A percentile compares a stretch with the other conserved stretches of the same genome.
These are phyloP conservation scores for Solanum hybrid DNA, from an alignment of 305 asterid genomes.

Conservation along the genomic window DNA sequence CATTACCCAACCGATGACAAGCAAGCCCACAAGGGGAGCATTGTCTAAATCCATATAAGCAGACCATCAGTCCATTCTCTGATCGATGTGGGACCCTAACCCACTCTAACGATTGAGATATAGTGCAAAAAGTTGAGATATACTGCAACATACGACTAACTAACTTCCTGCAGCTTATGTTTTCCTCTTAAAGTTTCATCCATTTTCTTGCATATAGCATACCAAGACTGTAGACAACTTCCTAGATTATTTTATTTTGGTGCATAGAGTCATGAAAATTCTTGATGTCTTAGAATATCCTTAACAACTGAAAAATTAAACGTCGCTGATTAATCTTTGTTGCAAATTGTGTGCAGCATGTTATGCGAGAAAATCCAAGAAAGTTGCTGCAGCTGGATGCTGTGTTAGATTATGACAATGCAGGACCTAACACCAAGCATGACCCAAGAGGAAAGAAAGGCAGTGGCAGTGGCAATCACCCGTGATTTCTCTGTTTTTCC, in stretches of 20 bases:
- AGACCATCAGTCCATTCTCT: background rate
- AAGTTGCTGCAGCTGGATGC: constrained; percentile 28
- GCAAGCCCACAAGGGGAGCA: background rate
- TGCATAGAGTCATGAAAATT: background rate
- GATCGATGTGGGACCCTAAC: background rate
- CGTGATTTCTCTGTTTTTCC: constrained; percentile 10
- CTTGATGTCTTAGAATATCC: background rate
- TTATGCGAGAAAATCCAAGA: constrained; percentile 21
- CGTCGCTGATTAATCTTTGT: background rate
- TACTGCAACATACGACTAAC: background rate
- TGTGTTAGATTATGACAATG: constrained; percentile 40
- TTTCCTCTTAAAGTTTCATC: background rate
- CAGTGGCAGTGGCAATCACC: constrained; percentile 26
- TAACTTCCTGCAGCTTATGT: background rate
- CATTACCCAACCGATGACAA: background rate
- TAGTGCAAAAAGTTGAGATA: background rate
- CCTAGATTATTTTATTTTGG: background rate
- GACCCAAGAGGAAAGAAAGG: constrained; percentile 49
- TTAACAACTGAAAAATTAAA: background rate
- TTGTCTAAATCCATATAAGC: background rate
- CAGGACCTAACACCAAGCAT: constrained; percentile 48
- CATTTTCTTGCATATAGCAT: background rate
- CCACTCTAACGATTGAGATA: background rate
- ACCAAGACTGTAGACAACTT: background rate
- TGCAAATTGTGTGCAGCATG: background rate